Conservation (phyloP, 768 basidiomycete genomes). For the Agaricus subrufescens region DNA sequence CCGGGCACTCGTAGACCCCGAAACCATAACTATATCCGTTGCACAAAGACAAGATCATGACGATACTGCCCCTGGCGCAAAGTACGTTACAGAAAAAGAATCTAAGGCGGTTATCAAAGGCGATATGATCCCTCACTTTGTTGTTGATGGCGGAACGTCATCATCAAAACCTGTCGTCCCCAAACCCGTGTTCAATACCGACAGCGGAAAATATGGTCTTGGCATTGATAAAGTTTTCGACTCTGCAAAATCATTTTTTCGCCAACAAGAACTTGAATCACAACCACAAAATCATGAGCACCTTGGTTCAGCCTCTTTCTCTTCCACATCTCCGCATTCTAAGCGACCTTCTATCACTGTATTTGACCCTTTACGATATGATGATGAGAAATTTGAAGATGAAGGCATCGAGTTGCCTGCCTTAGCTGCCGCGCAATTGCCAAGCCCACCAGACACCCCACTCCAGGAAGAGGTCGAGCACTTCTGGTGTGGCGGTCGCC, state of each 20-base stretch:
- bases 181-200: not conserved
- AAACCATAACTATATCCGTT: not conserved
- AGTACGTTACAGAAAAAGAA: not conserved
- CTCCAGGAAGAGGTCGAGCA: not conserved
- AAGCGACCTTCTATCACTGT: not conserved
- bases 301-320: slow-evolving; percentile 2
- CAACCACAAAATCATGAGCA: not conserved
- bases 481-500: not conserved
- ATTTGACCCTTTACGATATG: not conserved
- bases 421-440: slow-evolving; percentile 1
- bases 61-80: not conserved
- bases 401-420: slow-evolving; percentile 5
- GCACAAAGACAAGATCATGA: not conserved
- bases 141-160: not conserved
- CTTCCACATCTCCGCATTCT: slow-evolving; percentile 5
- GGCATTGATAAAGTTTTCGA: not conserved
- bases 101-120: not conserved
- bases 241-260: not conserved
- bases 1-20: not conserved
- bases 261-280: not conserved
- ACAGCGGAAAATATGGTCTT: not conserved
- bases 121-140: slow-evolving; percentile 3
- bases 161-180: not conserved
- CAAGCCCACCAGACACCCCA: slow-evolving; percentile 9
- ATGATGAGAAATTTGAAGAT: not conserved